phyloP scores from a whole-genome alignment of 106 monocot genomes.

The Iris macrosiphon region DNA sequence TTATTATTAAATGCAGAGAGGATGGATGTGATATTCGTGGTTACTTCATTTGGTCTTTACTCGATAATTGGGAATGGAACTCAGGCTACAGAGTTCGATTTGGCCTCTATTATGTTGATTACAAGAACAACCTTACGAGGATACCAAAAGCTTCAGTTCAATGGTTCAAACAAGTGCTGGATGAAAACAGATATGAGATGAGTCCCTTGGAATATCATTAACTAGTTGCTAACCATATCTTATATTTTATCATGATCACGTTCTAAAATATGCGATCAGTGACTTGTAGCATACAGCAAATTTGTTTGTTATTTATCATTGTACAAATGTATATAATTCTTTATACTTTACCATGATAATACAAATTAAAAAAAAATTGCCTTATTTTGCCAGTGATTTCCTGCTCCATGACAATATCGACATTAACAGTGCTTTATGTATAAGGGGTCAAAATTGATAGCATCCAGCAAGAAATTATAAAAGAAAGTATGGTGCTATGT shows the following conservation, averaged over 20 bases:
- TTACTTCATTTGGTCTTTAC: conserved; percentile 76
- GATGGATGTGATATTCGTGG: conserved; percentile 57
- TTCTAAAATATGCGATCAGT: neutral
- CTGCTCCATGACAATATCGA: no score
- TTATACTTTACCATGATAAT: no score
- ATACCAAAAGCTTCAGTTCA: conserved; percentile 63
- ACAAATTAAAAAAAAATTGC: no score
- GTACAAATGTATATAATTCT: no score
- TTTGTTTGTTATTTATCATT: neutral
- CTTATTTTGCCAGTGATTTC: no score
- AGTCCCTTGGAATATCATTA: neutral
- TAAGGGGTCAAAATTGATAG: no score
- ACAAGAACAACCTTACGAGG: conserved; percentile 66
- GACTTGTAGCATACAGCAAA: neutral
- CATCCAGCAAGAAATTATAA: no score
- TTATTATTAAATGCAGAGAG: conserved; percentile 44
- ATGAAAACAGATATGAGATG: conserved; percentile 1
- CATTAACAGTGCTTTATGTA: no score
- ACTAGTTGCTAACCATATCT: neutral
- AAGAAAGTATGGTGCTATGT: no score
- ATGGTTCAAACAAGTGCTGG: conserved; percentile 49
- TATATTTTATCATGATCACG: neutral
- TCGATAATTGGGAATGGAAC: conserved; percentile 90
- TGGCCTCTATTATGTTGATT: conserved; percentile 66
- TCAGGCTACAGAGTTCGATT: conserved; percentile 62